Evolutionary conservation across 2,329 filamentous ascomycete species (phyloP).

Genomic region (Colletotrichum sp.): DNA sequence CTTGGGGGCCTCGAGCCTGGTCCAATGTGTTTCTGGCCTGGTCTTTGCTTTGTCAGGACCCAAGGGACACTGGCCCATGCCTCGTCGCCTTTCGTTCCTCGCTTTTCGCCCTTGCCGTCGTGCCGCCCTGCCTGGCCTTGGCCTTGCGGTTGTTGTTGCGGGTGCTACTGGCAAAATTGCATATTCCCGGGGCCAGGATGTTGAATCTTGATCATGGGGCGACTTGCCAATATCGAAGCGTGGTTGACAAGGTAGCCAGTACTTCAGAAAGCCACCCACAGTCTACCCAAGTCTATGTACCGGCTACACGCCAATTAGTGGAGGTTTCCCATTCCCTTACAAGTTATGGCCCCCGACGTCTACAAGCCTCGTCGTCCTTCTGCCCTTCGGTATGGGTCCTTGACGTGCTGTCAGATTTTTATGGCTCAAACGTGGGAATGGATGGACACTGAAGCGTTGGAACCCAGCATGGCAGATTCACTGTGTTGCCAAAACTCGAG

Average conservation of each 20-base stretch:
- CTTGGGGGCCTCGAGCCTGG: not conserved
- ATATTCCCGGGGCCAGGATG: not conserved
- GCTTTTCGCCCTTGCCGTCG: not conserved
- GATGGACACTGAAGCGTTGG: not conserved
- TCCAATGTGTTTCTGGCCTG: conserved; percentile 2
- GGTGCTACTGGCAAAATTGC: not conserved
- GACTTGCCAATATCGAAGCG: not conserved
- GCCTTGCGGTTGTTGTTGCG: conserved; percentile 1
- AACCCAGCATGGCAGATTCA: not conserved
- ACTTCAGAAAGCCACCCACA: not conserved
- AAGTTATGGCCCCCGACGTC: not conserved
- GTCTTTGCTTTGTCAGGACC: not conserved
- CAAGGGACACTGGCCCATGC: not conserved
- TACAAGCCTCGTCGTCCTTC: not conserved
- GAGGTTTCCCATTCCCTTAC: not conserved
- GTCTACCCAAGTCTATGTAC: not conserved
- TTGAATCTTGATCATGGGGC: not conserved
- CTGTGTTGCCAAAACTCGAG: not conserved
- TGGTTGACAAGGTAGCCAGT: not conserved
- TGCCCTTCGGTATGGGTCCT: not conserved
- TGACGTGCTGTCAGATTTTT: not conserved
- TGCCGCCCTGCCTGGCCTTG: not conserved
- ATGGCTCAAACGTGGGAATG: not conserved
- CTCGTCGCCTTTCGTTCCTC: not conserved
- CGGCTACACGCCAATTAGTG: not conserved